phyloP scores from a whole-genome alignment of 768 basidiomycete genomes.

The Kwoniella shandongensis region DNA sequence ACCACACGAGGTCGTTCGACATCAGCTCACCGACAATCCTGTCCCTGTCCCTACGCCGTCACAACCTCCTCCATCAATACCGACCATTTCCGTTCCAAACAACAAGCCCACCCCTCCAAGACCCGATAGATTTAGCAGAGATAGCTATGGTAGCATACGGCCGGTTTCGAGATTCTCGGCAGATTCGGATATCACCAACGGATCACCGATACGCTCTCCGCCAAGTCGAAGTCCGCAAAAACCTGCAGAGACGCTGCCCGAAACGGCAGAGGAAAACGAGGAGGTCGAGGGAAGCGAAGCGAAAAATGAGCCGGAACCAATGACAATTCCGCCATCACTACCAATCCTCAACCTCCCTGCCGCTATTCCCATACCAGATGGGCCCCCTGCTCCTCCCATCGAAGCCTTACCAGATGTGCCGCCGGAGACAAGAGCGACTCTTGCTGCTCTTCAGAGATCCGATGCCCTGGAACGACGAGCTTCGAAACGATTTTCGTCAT shows the following conservation, averaged over 20 bases:
- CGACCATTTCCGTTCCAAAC: conserved; percentile 15
- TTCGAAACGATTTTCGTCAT: conserved; percentile 92
- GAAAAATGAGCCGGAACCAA: background rate
- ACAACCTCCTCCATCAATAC: conserved; percentile 12
- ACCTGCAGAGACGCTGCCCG: conserved; percentile 17
- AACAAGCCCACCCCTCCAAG: conserved; percentile 31
- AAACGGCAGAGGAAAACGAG: background rate
- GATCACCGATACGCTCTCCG: conserved; percentile 37
- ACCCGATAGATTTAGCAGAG: conserved; percentile 38
- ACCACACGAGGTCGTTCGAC: conserved; percentile 18
- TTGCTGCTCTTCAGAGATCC: conserved; percentile 82
- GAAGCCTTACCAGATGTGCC: conserved; percentile 23
- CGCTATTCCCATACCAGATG: conserved; percentile 14
- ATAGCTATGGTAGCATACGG: conserved; percentile 36
- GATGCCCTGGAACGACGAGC: conserved; percentile 86
- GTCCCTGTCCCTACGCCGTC: no score
- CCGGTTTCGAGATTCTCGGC: conserved; percentile 42
- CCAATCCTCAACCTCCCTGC: conserved; percentile 25
- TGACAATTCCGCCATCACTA: conserved; percentile 14
- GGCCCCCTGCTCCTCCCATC: conserved; percentile 6
- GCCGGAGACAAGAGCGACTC: conserved; percentile 59
- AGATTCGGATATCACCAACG: conserved; percentile 45
- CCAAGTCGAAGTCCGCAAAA: conserved; percentile 19
- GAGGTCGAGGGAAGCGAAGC: background rate
- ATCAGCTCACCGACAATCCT: conserved; percentile 31